Conservation (phyloP, 768 basidiomycete genomes). For the Auricularia heimuer region DNA sequence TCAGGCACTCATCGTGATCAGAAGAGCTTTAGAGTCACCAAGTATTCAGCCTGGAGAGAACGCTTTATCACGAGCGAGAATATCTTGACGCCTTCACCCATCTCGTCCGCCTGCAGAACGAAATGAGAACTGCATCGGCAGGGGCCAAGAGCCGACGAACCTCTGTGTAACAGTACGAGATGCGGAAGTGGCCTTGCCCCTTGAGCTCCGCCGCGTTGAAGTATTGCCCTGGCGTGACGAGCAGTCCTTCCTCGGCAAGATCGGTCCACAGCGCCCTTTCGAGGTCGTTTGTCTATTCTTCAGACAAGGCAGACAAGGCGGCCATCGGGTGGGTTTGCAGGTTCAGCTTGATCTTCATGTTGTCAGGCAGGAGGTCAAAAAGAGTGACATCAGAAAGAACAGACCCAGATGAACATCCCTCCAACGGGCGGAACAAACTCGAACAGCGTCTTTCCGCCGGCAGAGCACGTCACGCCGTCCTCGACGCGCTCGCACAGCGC, state of each 20-base stretch:
- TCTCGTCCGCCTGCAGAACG: neutral
- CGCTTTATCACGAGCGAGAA: neutral
- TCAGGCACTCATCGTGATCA: too few relatives aligned
- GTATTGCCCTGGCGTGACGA: slow-evolving; percentile 52
- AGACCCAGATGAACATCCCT: slow-evolving; percentile 69
- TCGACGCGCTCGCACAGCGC: slow-evolving; percentile 19
- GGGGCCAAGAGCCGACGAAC: neutral
- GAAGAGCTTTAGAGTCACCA: too few relatives aligned
- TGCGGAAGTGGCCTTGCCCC: neutral
- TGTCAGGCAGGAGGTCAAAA: neutral
- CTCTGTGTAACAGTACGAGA: neutral
- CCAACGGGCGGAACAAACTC: slow-evolving; percentile 66
- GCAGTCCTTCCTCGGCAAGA: slow-evolving; percentile 50
- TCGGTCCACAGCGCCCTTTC: slow-evolving; percentile 52
- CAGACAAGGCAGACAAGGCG: slow-evolving; percentile 6
- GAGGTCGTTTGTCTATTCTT: slow-evolving; percentile 29
- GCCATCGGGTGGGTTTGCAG: slow-evolving; percentile 45
- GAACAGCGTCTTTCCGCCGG: slow-evolving; percentile 31
- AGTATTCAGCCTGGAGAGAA: neutral
- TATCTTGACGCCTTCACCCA: neutral
- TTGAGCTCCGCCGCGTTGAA: slow-evolving; percentile 19
- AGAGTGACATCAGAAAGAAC: neutral
- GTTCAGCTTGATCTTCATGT: slow-evolving; percentile 39
- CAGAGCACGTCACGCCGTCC: slow-evolving; percentile 12
- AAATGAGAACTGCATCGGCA: neutral